phyloP scores from a whole-genome alignment of 345 rosid species.

The Kandelia obovata region DNA sequence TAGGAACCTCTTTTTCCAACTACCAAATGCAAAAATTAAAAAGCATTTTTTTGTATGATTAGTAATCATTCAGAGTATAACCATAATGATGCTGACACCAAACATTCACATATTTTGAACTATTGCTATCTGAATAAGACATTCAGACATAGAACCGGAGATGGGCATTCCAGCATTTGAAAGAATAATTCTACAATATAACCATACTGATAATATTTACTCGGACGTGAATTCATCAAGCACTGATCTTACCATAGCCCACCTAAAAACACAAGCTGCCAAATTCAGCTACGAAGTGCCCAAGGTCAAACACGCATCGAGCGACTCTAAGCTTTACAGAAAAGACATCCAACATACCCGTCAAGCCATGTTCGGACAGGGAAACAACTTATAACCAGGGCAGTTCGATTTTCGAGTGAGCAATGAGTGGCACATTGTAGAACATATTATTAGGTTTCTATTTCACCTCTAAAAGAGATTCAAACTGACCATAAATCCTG shows the following conservation, averaged over 20 bases:
- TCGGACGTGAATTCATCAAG: not conserved
- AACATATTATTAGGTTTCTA: not conserved
- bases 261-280: too few relatives aligned
- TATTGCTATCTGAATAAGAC: too few relatives aligned
- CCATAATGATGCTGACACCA: too few relatives aligned
- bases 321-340: not conserved
- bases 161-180: too few relatives aligned
- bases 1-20: too few relatives aligned
- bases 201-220: not conserved
- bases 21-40: too few relatives aligned
- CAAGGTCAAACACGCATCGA: not conserved
- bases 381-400: not conserved
- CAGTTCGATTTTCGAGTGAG: not conserved
- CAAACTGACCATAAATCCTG: slow-evolving; percentile 63
- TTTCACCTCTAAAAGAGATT: not conserved
- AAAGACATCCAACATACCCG: too few relatives aligned
- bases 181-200: not conserved
- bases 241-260: not conserved
- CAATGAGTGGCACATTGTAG: not conserved
- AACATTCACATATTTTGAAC: too few relatives aligned
- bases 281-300: not conserved
- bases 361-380: too few relatives aligned
- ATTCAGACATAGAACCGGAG: too few relatives aligned
- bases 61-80: too few relatives aligned
- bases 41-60: too few relatives aligned